Evolutionary conservation across 2,329 filamentous ascomycete species (phyloP).

Genomic region (Alternaria gansuensis): DNA sequence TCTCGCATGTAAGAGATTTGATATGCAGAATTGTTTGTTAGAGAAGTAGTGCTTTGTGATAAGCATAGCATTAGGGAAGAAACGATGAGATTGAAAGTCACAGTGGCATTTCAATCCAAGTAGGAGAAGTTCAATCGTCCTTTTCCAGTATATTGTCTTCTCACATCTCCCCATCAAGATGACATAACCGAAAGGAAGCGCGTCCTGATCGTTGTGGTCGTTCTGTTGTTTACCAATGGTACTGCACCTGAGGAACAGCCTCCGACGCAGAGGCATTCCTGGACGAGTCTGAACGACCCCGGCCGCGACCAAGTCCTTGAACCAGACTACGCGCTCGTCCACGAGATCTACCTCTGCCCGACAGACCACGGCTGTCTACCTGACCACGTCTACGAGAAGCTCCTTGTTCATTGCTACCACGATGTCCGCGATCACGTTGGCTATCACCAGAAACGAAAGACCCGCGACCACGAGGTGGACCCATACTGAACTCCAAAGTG

Average conservation of each 20-base stretch:
- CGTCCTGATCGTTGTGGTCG: too few relatives aligned
- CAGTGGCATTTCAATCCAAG: neutral
- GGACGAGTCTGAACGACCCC: neutral
- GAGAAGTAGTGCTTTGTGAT: too few relatives aligned
- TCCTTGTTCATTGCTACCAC: neutral
- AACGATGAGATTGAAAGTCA: neutral
- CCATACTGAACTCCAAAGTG: neutral
- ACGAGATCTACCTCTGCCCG: neutral
- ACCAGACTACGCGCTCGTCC: constrained; percentile 3
- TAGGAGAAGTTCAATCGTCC: too few relatives aligned
- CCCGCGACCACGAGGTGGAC: constrained; percentile 8
- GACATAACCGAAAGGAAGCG: too few relatives aligned
- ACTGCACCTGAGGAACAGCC: constrained; percentile 9
- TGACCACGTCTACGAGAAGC: constrained; percentile 5
- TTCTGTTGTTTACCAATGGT: neutral
- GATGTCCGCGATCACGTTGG: constrained; percentile 9
- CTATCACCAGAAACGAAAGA: neutral
- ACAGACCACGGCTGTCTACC: neutral
- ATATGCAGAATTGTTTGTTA: too few relatives aligned
- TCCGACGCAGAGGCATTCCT: neutral
- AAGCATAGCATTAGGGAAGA: too few relatives aligned
- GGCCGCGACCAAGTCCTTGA: constrained; percentile 14
- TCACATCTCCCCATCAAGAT: too few relatives aligned
- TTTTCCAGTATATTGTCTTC: too few relatives aligned
- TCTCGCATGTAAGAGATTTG: too few relatives aligned